Conservation (phyloP, 2,329 filamentous ascomycete species). For the Colletotrichum siamense region DNA sequence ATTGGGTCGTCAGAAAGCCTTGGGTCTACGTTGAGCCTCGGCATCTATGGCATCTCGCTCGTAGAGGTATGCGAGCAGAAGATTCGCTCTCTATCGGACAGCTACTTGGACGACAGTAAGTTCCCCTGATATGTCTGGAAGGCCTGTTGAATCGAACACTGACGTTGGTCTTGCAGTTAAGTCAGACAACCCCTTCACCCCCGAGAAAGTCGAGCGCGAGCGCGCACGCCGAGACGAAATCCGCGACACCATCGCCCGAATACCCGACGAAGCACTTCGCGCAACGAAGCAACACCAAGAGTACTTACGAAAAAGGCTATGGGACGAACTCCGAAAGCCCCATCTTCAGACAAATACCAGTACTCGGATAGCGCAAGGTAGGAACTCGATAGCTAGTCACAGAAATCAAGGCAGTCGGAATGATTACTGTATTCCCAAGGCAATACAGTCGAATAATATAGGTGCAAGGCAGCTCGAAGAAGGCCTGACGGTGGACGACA, state of each 20-base stretch:
- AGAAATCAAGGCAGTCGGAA: too few relatives aligned
- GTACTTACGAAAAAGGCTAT: not conserved
- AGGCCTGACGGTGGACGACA: not conserved
- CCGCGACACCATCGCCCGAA: not conserved
- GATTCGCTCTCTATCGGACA: not conserved
- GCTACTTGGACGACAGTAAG: not conserved
- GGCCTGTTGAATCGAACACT: too few relatives aligned
- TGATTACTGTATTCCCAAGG: rapidly evolving
- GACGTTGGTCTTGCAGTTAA: not conserved
- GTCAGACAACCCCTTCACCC: not conserved
- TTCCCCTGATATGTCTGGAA: too few relatives aligned
- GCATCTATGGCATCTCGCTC: not conserved
- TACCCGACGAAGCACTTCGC: not conserved
- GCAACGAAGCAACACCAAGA: not conserved
- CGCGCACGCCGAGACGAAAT: not conserved
- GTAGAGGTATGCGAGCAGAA: not conserved
- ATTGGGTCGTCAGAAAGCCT: not conserved
- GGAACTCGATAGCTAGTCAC: too few relatives aligned
- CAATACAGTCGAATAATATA: too few relatives aligned
- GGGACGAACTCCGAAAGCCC: not conserved
- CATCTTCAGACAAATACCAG: not conserved
- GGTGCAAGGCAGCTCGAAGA: too few relatives aligned
- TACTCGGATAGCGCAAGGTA: too few relatives aligned
- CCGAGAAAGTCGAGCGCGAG: not conserved
- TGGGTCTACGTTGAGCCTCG: rapidly evolving